These are phyloP conservation scores for Colletotrichum kahawae DNA, from an alignment of 2,329 filamentous ascomycete species.

Conservation along the genomic window DNA sequence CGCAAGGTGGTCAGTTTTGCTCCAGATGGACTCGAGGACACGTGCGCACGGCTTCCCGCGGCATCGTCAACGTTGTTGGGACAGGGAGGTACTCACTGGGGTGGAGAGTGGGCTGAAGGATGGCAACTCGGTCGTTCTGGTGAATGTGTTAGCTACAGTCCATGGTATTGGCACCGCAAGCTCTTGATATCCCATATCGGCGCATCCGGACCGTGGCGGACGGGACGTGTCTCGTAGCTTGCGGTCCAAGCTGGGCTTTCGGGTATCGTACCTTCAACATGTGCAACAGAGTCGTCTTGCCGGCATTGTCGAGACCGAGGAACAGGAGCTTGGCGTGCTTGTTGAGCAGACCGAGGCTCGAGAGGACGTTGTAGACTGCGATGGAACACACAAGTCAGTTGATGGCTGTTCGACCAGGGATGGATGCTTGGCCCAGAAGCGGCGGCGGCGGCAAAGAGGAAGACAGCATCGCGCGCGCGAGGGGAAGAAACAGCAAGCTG, in stretches of 20 bases:
- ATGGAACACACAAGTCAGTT: slow-evolving; percentile 32
- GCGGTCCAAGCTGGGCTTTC: background rate
- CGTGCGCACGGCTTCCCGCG: slow-evolving; percentile 20
- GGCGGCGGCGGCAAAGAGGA: slow-evolving; percentile 25
- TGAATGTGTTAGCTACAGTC: background rate
- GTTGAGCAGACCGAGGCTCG: slow-evolving; percentile 86
- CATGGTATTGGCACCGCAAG: slow-evolving; percentile 27
- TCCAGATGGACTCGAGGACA: slow-evolving; percentile 24
- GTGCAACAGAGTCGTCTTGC: slow-evolving; percentile 92
- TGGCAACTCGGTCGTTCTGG: slow-evolving; percentile 90
- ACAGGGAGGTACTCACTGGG: slow-evolving; percentile 68
- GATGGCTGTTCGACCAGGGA: slow-evolving; percentile 1
- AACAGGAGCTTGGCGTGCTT: slow-evolving; percentile 96
- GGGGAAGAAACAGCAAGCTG: background rate
- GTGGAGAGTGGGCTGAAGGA: slow-evolving; percentile 88
- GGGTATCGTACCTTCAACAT: slow-evolving; percentile 81
- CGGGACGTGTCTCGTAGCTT: background rate
- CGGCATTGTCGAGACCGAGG: slow-evolving; percentile 91
- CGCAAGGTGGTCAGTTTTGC: slow-evolving; percentile 16
- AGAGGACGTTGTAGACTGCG: slow-evolving; percentile 84
- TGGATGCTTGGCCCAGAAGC: slow-evolving; percentile 8
- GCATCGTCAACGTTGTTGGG: background rate
- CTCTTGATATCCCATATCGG: background rate
- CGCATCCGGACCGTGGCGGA: background rate
- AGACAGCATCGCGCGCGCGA: background rate